These are phyloP conservation scores for Apostasia ramifera DNA, from an alignment of 106 monocot genomes.

Conservation along the genomic window DNA sequence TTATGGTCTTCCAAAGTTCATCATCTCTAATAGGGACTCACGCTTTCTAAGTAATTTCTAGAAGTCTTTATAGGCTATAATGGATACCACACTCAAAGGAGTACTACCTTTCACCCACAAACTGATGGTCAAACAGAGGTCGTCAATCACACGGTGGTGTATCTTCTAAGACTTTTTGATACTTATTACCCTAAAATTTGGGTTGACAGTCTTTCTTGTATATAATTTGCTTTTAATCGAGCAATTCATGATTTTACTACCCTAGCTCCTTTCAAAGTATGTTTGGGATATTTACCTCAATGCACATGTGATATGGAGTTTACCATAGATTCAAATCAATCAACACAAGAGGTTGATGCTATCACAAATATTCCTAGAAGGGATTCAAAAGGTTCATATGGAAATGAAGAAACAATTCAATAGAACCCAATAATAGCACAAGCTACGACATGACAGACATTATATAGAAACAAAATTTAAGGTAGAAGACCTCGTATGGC, in stretches of 20 bases:
- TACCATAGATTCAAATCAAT: background rate
- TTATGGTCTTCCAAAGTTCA: too few species aligned
- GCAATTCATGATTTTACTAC: background rate
- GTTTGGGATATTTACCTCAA: background rate
- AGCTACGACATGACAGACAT: background rate
- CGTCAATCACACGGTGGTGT: background rate
- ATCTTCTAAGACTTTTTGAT: background rate
- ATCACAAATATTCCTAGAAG: too few species aligned
- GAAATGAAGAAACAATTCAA: background rate
- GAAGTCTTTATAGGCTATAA: background rate
- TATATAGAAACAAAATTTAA: background rate
- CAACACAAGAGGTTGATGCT: background rate
- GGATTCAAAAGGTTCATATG: too few species aligned
- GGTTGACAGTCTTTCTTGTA: constrained; percentile 2
- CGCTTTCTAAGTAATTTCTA: background rate
- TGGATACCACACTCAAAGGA: background rate
- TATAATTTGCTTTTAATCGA: constrained; percentile 3
- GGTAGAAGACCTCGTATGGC: background rate
- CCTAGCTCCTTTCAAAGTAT: background rate
- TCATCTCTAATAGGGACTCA: too few species aligned
- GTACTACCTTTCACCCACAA: constrained; percentile 1
- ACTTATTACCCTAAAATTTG: background rate
- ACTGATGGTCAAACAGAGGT: too few species aligned
- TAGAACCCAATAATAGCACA: background rate
- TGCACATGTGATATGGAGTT: background rate